Conservation (phyloP, 2,329 filamentous ascomycete species). For the Teratosphaeria zuluensis region DNA sequence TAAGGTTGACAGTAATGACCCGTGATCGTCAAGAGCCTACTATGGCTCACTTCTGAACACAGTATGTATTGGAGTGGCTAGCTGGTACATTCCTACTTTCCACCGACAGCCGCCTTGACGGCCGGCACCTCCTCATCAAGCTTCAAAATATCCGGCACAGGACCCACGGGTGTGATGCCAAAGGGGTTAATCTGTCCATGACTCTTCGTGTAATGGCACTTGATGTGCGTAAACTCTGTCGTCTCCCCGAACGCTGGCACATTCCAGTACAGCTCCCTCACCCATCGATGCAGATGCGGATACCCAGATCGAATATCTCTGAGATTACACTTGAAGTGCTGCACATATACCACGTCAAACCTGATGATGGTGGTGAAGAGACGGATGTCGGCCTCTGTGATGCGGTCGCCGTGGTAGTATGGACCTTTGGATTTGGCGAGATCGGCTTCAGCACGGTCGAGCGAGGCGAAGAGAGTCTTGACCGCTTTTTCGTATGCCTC, state of each 20-base stretch:
- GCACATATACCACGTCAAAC: conserved; percentile 47
- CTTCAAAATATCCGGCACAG: conserved; percentile 69
- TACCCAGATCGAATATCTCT: conserved; percentile 77
- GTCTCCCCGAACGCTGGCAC: conserved; percentile 67
- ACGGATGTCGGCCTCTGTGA: conserved; percentile 43
- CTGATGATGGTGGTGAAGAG: conserved; percentile 52
- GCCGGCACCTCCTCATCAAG: conserved; percentile 68
- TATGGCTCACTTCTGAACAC: too few species aligned
- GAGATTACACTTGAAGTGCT: conserved; percentile 69
- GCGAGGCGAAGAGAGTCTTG: conserved; percentile 36
- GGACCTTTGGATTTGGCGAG: conserved; percentile 34
- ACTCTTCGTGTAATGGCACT: conserved; percentile 62
- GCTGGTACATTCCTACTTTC: background rate
- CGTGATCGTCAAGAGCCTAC: too few species aligned
- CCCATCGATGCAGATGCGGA: conserved; percentile 69
- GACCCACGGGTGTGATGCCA: conserved; percentile 74
- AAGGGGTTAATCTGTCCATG: conserved; percentile 56
- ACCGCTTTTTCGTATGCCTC: conserved; percentile 41
- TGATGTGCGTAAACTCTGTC: conserved; percentile 92
- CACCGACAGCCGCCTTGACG: conserved; percentile 13
- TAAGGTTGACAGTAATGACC: too few species aligned
- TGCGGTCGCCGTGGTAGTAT: conserved; percentile 36
- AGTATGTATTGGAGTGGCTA: too few species aligned
- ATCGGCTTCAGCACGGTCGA: conserved; percentile 38
- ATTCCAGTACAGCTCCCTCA: conserved; percentile 79